Evolutionary conservation across 495 filamentous ascomycete species (phyloP).

Genomic region (Hamigera avellanea): DNA sequence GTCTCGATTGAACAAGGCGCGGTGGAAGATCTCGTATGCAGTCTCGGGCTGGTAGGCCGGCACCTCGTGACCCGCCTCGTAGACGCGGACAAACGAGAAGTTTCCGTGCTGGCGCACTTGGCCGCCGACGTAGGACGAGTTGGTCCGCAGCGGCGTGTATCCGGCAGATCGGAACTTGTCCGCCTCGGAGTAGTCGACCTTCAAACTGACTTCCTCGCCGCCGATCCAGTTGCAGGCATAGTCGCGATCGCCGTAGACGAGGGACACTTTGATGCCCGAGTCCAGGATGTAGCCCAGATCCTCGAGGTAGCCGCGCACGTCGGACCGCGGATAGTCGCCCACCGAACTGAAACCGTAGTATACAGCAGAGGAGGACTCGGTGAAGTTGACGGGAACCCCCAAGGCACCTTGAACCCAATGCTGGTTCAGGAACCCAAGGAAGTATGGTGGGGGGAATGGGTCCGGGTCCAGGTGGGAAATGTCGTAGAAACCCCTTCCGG

Average conservation of each 20-base stretch:
- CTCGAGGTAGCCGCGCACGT: conserved; percentile 37
- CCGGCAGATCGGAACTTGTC: conserved; percentile 36
- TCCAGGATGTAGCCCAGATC: conserved; percentile 42
- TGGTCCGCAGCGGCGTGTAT: conserved; percentile 36
- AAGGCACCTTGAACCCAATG: conserved; percentile 50
- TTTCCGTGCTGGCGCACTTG: conserved; percentile 46
- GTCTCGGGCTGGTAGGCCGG: conserved; percentile 48
- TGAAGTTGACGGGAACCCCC: conserved; percentile 57
- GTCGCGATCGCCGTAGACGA: conserved; percentile 56
- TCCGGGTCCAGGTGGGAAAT: conserved; percentile 40
- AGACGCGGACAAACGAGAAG: conserved; percentile 49
- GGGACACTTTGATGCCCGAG: conserved; percentile 50
- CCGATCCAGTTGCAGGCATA: conserved; percentile 46
- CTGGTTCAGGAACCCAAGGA: conserved; percentile 53
- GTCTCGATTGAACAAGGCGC: conserved; percentile 40
- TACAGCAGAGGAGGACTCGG: conserved; percentile 36
- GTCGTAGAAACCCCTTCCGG: conserved; percentile 50
- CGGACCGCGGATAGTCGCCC: conserved; percentile 30
- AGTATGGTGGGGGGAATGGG: conserved; percentile 52
- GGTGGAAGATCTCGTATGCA: conserved; percentile 42
- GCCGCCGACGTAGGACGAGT: conserved; percentile 33
- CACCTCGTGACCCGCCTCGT: conserved; percentile 49
- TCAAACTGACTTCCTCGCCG: conserved; percentile 30
- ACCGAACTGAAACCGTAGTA: conserved; percentile 39
- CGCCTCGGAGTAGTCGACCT: conserved; percentile 27